Base-by-base conservation (phyloP, 2,329 filamentous ascomycete genomes). In the Mollisia scopiformis region DNA sequence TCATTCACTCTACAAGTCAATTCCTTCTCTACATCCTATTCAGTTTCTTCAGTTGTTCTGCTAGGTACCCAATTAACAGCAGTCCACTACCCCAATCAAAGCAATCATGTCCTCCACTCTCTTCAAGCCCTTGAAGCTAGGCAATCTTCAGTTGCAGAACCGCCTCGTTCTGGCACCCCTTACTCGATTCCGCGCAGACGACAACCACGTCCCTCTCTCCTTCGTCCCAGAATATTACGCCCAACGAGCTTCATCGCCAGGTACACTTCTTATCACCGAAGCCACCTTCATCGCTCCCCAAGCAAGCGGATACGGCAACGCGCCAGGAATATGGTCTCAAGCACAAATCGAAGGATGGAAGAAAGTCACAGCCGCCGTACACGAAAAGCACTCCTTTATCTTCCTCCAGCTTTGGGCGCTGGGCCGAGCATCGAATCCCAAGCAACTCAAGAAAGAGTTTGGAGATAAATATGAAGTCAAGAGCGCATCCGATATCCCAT, bases 321-420 rank as follows among this genome's bases (percentile, higher is more conserved):
- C 80, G 0, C 85, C 86, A 0, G 85, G 84, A 1, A 81, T 88
- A 66, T 87, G 78, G 69, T 81, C 71, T 52, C 72, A 77, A 1
- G 78, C 74, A 19, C 84, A 87, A 67, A 78, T 85, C 53, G 77
- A 76, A 2, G 80, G 76, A 0, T 89, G 86, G 87, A 83, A 81
- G 63, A 75, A 79, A 53, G 77, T 88, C 46, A 85, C 83, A 1
- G 78, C 82, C 54, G 82, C 80, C 2, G 85, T 88, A 2, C 86
- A 89, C 73, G 77, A 76, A 28, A 85, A 86, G 69, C 81, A 82
- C 25, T 80, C 78, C 25, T 82, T 79, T 67, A 85, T 88, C 63
- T 88, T 80, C 73, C 68, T 80, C 5, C 87, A 89, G 71, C 74
- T 89, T 1, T 88, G 85, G 84, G 81, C 81, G 1, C 72, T 86